Conservation (phyloP, 805 yeast species). For the Novakomyces olei region DNA sequence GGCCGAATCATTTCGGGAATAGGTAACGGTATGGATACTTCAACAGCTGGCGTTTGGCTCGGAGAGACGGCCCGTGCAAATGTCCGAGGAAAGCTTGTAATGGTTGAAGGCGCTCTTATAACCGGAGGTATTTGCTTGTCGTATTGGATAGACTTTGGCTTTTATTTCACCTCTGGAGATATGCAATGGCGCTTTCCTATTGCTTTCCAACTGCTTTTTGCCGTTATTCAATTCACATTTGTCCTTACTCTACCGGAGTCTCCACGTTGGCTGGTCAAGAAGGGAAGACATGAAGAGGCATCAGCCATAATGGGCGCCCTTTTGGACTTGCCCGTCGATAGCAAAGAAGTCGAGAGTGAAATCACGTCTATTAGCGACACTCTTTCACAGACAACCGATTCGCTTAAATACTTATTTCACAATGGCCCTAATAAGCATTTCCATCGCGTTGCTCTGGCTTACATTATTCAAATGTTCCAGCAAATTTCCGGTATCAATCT, state of each 20-base stretch:
- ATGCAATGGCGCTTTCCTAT: slow-evolving; percentile 59
- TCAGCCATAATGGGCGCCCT: slow-evolving; percentile 6
- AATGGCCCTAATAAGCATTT: slow-evolving; percentile 17
- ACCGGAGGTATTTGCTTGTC: slow-evolving; percentile 57
- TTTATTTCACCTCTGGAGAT: no score
- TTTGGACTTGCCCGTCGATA: slow-evolving; percentile 16
- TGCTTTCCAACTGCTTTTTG: slow-evolving; percentile 43
- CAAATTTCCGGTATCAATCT: slow-evolving; percentile 35
- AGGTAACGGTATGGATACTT: slow-evolving; percentile 56
- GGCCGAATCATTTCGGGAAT: slow-evolving; percentile 54
- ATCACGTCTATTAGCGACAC: slow-evolving; percentile 10
- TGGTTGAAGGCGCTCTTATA: slow-evolving; percentile 48
- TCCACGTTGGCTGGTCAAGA: slow-evolving; percentile 61
- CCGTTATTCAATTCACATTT: slow-evolving; percentile 32
- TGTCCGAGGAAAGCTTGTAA: slow-evolving; percentile 44
- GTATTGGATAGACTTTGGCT: slow-evolving; percentile 54
- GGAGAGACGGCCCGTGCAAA: slow-evolving; percentile 50
- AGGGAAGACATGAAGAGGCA: slow-evolving; percentile 44
- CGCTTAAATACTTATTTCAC: slow-evolving; percentile 12
- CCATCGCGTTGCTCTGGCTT: slow-evolving; percentile 26
- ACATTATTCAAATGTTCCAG: slow-evolving; percentile 25
- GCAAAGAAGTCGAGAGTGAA: slow-evolving; percentile 17
- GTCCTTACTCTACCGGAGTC: slow-evolving; percentile 55
- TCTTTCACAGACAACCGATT: slow-evolving; percentile 5
- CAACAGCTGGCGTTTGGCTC: slow-evolving; percentile 70